These are phyloP conservation scores for Stromatinia cepivora DNA, from an alignment of 2,329 filamentous ascomycete genomes.

Conservation along the genomic window DNA sequence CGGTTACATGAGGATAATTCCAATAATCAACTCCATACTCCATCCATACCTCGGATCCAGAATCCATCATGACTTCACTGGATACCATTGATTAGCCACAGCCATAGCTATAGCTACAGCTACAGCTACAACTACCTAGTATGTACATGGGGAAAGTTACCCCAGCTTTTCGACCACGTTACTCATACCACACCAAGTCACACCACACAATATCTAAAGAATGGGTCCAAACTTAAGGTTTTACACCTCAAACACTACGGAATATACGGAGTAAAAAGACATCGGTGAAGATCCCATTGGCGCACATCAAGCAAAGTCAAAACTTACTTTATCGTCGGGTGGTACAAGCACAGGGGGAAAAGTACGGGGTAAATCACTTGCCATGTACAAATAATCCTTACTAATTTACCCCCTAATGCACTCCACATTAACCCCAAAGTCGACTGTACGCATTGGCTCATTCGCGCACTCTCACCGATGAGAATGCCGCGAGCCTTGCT, in stretches of 20 bases:
- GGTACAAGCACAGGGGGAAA: neutral
- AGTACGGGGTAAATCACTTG: slow-evolving; percentile 15
- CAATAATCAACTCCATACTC: neutral
- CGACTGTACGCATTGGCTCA: neutral
- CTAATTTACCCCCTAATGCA: neutral
- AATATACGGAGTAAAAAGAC: neutral
- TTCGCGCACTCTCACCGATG: too few species aligned
- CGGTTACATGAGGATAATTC: slow-evolving; percentile 7
- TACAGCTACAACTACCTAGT: neutral
- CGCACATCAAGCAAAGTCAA: neutral
- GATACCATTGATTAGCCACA: neutral
- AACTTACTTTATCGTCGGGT: neutral
- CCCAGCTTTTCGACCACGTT: neutral
- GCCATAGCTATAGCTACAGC: neutral
- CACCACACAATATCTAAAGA: neutral
- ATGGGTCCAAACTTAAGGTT: neutral
- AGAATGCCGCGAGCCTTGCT: too few species aligned
- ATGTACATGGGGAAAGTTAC: neutral
- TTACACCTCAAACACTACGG: neutral
- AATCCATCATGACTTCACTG: neutral
- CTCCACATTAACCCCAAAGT: slow-evolving; percentile 1
- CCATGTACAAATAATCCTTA: neutral
- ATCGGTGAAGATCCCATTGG: slow-evolving; percentile 13
- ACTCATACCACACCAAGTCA: neutral
- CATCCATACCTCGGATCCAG: neutral